A percentile compares a stretch with the other conserved stretches of the same genome.
phyloP scores from a whole-genome alignment of 106 monocot species.

The Dioscorea alata region DNA sequence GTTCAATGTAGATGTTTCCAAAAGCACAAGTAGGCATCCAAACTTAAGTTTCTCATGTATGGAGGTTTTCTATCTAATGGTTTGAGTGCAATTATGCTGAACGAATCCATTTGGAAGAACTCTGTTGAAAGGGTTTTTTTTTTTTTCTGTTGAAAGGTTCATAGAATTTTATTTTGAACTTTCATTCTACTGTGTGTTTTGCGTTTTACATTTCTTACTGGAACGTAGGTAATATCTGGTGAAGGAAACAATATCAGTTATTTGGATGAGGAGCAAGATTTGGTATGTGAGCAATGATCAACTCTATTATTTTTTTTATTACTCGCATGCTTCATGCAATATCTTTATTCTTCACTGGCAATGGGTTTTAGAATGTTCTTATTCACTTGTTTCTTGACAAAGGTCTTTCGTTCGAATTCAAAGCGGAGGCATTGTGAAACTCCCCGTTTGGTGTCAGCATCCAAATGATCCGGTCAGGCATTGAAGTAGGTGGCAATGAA shows the following conservation, averaged over 20 bases:
- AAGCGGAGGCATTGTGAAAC: too few species aligned
- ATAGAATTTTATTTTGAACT: background rate
- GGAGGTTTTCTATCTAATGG: too few species aligned
- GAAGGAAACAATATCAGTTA: slow-evolving; percentile 52
- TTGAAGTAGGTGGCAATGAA: too few species aligned
- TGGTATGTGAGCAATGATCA: slow-evolving; percentile 43
- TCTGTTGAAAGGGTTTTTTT: too few species aligned
- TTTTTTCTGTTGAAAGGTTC: slow-evolving; percentile 85
- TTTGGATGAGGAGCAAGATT: slow-evolving; percentile 64
- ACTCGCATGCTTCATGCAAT: background rate
- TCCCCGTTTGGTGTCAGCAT: too few species aligned
- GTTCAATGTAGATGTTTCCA: too few species aligned
- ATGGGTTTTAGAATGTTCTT: too few species aligned
- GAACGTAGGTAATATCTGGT: slow-evolving; percentile 65
- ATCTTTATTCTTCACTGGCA: too few species aligned
- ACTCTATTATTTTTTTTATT: background rate
- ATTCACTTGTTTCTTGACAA: background rate
- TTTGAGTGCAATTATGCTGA: slow-evolving; percentile 20
- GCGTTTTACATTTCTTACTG: slow-evolving; percentile 1
- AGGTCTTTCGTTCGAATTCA: slow-evolving; percentile 31
- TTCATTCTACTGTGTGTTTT: background rate
- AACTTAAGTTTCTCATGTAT: too few species aligned
- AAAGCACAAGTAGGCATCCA: too few species aligned
- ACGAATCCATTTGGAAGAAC: slow-evolving; percentile 88
- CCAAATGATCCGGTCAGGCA: too few species aligned